Evolutionary conservation across 2,329 filamentous ascomycete species (phyloP).

Genomic region (Colletotrichum sp.): DNA sequence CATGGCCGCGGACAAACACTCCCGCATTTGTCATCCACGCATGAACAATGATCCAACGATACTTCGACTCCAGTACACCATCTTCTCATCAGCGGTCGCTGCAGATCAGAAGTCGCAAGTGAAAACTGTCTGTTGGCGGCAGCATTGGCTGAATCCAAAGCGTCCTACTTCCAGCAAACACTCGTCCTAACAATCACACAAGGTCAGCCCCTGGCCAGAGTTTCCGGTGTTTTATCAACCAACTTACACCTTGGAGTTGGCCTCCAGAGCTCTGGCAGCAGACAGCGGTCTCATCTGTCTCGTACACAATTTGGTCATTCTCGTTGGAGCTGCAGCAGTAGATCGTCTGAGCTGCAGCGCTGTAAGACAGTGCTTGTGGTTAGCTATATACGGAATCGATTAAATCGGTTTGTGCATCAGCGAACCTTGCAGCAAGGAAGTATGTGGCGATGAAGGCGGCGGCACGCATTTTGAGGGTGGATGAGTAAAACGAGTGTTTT

Average conservation of each 20-base stretch:
- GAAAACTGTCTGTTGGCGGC: neutral
- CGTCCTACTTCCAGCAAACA: neutral
- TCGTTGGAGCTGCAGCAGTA: neutral
- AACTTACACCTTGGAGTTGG: neutral
- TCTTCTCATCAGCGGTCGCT: neutral
- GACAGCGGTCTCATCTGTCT: neutral
- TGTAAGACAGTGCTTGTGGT: neutral
- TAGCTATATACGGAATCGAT: neutral
- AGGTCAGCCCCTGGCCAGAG: neutral
- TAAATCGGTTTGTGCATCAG: accelerated
- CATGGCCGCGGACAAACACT: neutral
- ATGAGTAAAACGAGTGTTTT: neutral
- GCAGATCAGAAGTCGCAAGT: neutral
- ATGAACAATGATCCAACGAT: accelerated
- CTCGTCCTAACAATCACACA: neutral
- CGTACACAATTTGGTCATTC: neutral
- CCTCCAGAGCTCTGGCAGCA: neutral
- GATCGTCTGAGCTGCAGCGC: neutral
- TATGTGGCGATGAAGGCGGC: neutral
- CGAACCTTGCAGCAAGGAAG: neutral
- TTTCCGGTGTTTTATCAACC: neutral
- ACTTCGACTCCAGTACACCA: accelerated
- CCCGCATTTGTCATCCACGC: accelerated
- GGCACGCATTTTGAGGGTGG: neutral
- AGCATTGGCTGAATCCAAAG: neutral